Evolutionary conservation across 352 stramenopile species (phyloP), one percentile per base, ranked within the genome.

Genomic region (Phytophthora litchii): DNA sequence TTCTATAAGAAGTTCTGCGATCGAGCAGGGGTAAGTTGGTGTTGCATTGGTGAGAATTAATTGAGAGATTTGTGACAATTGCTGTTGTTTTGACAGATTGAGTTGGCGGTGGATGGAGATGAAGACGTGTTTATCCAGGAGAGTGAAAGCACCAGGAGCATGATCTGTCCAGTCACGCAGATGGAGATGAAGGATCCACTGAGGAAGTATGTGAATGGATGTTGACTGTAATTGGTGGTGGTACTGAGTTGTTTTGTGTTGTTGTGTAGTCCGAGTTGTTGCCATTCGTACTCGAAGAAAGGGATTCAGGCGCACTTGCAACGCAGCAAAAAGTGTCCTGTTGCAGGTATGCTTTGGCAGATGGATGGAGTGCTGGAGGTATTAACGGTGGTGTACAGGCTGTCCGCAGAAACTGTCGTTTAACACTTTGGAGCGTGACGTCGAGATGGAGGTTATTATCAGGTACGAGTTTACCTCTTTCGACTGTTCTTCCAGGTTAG

Each of bases 361-460:
- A 19, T 21, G 50, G 45, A 11, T 20, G 42, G 1, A 14, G 1
- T 61, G 5, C 43, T 45, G 29, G 35, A 37, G 14, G 4, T 47
- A 4, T 14, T 65, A 29, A 65, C 20, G 25, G 44, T 21, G 4
- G 4, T 44, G 4, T 53, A 3, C 52, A 94, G 86, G 86, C 11
- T 95, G 86, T 40, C 84, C 76, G 4, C 73, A 92, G 19, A 76
- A 80, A 38, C 50, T 95, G 29, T 50, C 62, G 14, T 68, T 88
- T 41, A 64, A 67, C 16, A 78, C 61, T 13, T 73, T 95, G 34
- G 86, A 95, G 62, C 86, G 84, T 38, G 81, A 95, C 38, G 83
- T 95, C 37, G 84, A 94, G 66, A 95, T 95, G 83, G 86, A 95
- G 52, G 80, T 95, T 17, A 76, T 92, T 38, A 78, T 92, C 42